Evolutionary conservation across 176 grass and related monocot genomes (phyloP).

Genomic region (Canna indica): DNA sequence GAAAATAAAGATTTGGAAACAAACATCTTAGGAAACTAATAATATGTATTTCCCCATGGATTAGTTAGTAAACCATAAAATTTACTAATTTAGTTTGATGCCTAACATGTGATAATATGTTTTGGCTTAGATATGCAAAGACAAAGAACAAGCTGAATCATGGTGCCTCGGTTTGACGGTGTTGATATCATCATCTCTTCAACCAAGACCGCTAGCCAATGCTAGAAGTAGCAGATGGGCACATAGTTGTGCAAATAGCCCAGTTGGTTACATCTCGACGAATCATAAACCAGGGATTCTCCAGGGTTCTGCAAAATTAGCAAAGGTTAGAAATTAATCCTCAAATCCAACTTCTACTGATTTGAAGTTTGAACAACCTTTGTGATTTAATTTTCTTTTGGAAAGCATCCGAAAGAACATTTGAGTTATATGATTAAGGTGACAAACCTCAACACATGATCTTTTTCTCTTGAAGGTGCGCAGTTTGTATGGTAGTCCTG

Average conservation of each 20-base stretch:
- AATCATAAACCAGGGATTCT: slow-evolving; percentile 48
- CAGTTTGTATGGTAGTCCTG: slow-evolving; percentile 73
- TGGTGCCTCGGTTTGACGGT: slow-evolving; percentile 64
- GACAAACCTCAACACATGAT: slow-evolving; percentile 8
- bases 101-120: neutral
- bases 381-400: neutral
- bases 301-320: slow-evolving; percentile 46
- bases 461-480: slow-evolving; percentile 54
- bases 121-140: slow-evolving; percentile 66
- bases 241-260: slow-evolving; percentile 71
- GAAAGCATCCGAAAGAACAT: neutral
- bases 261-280: slow-evolving; percentile 56
- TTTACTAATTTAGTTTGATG: too few relatives aligned
- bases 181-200: slow-evolving; percentile 41
- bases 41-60: too few relatives aligned
- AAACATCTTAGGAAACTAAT: too few relatives aligned
- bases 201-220: slow-evolving; percentile 50
- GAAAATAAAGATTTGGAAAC: too few relatives aligned
- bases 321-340: slow-evolving; percentile 46
- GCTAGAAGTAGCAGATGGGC: slow-evolving; percentile 38
- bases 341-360: neutral
- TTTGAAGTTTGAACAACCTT: too few relatives aligned
- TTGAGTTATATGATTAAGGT: slow-evolving; percentile 12
- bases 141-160: slow-evolving; percentile 76
- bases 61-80: too few relatives aligned